A percentile compares a stretch with the other conserved stretches of the same genome.
These are phyloP conservation scores for Volvariella surrecta DNA, from an alignment of 1,284 basidiomycete species.

Conservation along the genomic window DNA sequence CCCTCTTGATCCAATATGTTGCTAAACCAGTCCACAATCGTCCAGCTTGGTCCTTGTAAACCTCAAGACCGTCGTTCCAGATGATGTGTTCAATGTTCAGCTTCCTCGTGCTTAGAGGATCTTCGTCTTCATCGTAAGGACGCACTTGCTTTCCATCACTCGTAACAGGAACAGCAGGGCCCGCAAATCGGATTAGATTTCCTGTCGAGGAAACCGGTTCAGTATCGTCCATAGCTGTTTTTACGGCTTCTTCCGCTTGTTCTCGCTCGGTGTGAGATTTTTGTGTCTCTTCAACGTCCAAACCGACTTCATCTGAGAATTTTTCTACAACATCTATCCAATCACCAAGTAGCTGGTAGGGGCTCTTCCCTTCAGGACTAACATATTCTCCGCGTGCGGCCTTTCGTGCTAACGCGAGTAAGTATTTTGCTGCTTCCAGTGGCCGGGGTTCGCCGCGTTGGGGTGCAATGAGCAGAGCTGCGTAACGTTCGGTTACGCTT, in stretches of 20 bases:
- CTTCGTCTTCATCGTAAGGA: slow-evolving; percentile 74
- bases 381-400: slow-evolving; percentile 79
- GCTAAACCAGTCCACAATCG: slow-evolving; percentile 94
- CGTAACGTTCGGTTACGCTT: slow-evolving; percentile 80
- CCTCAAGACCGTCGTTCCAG: slow-evolving; percentile 73
- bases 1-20: slow-evolving; percentile 98
- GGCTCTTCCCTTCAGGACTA: slow-evolving; percentile 90
- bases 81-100: slow-evolving; percentile 88
- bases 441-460: slow-evolving; percentile 67
- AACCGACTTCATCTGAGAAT: slow-evolving; percentile 87
- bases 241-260: slow-evolving; percentile 34
- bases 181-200: slow-evolving; percentile 67
- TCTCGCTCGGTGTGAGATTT: slow-evolving; percentile 39
- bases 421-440: slow-evolving; percentile 88
- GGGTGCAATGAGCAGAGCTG: slow-evolving; percentile 65
- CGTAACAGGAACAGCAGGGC: slow-evolving; percentile 52
- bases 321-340: slow-evolving; percentile 92
- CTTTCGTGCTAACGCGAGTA: slow-evolving; percentile 78
- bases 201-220: slow-evolving; percentile 47
- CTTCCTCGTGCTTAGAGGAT: slow-evolving; percentile 63
- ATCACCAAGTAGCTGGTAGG: slow-evolving; percentile 89
- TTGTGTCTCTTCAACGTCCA: slow-evolving; percentile 74
- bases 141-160: slow-evolving; percentile 38
- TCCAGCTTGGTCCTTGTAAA: slow-evolving; percentile 96
- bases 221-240: slow-evolving; percentile 20